phyloP scores from a whole-genome alignment of 2,329 filamentous ascomycete species.

The Apiospora malaysiana region DNA sequence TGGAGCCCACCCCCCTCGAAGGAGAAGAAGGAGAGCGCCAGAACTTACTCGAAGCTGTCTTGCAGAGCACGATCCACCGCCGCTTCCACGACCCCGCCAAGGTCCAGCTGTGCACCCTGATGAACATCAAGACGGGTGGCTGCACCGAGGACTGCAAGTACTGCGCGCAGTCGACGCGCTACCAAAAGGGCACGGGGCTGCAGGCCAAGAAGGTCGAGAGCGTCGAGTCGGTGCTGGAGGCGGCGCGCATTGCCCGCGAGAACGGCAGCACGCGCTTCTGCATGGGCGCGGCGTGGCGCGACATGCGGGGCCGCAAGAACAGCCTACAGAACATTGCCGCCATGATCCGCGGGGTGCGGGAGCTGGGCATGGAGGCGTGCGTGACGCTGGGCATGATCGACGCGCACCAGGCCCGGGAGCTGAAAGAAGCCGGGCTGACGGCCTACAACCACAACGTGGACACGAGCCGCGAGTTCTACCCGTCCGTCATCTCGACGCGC shows the following conservation, averaged over 20 bases:
- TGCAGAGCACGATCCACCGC: conserved; percentile 76
- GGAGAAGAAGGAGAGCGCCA: too few species aligned
- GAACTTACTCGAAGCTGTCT: conserved; percentile 22
- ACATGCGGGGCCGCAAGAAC: conserved; percentile 90
- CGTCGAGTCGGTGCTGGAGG: conserved; percentile 80
- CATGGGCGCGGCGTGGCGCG: conserved; percentile 93
- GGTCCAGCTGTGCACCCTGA: conserved; percentile 91
- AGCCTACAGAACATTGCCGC: conserved; percentile 82
- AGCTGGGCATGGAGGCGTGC: conserved; percentile 86
- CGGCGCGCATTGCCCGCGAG: conserved; percentile 76
- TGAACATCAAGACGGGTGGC: conserved; percentile 96
- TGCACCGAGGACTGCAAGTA: conserved; percentile 94
- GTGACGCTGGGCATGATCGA: conserved; percentile 97
- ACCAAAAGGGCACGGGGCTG: conserved; percentile 77
- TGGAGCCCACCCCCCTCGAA: not conserved
- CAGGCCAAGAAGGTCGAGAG: conserved; percentile 79
- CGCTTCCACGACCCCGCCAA: conserved; percentile 84
- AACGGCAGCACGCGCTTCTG: conserved; percentile 92
- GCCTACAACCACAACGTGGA: conserved; percentile 97
- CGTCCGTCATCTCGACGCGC: conserved; percentile 82
- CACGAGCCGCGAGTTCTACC: conserved; percentile 88
- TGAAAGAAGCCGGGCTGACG: conserved; percentile 83
- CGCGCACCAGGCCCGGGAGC: conserved; percentile 76
- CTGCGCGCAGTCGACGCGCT: conserved; percentile 86
- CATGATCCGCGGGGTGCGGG: conserved; percentile 83